Conservation (phyloP, 1,284 basidiomycete genomes). For the Stygiomarasmius scandens region DNA sequence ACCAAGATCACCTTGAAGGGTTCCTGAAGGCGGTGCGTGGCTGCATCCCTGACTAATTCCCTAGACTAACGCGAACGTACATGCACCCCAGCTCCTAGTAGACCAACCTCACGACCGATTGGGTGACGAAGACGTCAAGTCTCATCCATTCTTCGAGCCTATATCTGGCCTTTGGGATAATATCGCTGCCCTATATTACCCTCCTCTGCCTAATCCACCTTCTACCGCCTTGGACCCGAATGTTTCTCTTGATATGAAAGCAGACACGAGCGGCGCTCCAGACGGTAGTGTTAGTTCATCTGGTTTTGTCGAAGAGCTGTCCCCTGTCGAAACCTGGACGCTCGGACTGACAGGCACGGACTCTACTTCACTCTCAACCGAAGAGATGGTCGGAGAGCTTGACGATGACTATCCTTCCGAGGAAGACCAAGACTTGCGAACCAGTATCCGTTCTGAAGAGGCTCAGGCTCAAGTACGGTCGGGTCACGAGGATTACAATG, state of each 20-base stretch:
- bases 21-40: slow-evolving; percentile 21
- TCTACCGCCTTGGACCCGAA: slow-evolving; percentile 20
- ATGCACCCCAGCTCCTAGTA: slow-evolving; percentile 28
- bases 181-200: slow-evolving; percentile 30
- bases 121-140: slow-evolving; percentile 26
- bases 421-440: too few relatives aligned
- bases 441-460: not conserved
- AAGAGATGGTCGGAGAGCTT: not conserved
- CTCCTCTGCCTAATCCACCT: slow-evolving; percentile 30
- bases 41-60: not conserved
- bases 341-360: not conserved
- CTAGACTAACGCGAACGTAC: not conserved
- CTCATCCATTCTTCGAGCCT: slow-evolving; percentile 30
- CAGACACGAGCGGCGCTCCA: not conserved
- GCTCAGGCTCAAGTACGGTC: not conserved
- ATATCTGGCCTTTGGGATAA: slow-evolving; percentile 32
- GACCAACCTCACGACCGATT: slow-evolving; percentile 29
- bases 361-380: not conserved
- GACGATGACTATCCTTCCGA: too few relatives aligned
- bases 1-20: slow-evolving; percentile 19
- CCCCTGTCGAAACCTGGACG: not conserved
- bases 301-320: not conserved
- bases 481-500: not conserved
- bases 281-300: too few relatives aligned
- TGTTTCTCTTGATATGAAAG: slow-evolving; percentile 13